These are phyloP conservation scores for Rhododendron ovatum DNA, from an alignment of 148 eudicot genomes.

Conservation along the genomic window DNA sequence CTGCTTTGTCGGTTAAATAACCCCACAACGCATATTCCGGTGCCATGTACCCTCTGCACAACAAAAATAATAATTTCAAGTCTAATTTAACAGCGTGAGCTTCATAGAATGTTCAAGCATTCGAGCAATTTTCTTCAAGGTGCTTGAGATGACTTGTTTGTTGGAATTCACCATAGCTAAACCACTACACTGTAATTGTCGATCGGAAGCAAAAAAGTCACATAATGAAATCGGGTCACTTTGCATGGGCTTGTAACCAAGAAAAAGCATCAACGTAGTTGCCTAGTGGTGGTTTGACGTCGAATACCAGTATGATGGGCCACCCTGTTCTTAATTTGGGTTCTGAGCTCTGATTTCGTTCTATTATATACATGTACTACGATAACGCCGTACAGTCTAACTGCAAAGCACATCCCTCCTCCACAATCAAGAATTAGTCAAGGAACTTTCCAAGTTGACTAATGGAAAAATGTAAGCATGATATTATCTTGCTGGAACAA, in stretches of 20 bases:
- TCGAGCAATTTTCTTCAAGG: no score
- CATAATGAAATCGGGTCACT: not conserved
- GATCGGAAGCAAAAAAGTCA: not conserved
- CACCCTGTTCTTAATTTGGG: not conserved
- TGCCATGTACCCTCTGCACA: slow-evolving; percentile 69
- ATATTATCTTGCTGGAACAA: no score
- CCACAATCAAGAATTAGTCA: not conserved
- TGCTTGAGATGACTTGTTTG: not conserved
- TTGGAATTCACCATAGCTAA: not conserved
- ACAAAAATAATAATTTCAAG: not conserved
- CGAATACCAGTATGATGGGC: not conserved
- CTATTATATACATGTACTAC: not conserved
- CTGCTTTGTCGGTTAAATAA: slow-evolving; percentile 64
- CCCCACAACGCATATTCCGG: slow-evolving; percentile 84
- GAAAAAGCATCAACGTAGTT: not conserved
- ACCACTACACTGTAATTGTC: not conserved
- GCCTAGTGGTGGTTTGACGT: no score
- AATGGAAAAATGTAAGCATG: no score
- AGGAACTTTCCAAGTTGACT: not conserved
- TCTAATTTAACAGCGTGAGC: not conserved
- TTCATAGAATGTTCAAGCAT: not conserved
- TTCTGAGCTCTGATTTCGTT: not conserved
- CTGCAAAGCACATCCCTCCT: not conserved
- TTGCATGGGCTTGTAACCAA: not conserved
- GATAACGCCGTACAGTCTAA: not conserved